phyloP scores from a whole-genome alignment of 768 basidiomycete genomes.

The Hericium coralloides region DNA sequence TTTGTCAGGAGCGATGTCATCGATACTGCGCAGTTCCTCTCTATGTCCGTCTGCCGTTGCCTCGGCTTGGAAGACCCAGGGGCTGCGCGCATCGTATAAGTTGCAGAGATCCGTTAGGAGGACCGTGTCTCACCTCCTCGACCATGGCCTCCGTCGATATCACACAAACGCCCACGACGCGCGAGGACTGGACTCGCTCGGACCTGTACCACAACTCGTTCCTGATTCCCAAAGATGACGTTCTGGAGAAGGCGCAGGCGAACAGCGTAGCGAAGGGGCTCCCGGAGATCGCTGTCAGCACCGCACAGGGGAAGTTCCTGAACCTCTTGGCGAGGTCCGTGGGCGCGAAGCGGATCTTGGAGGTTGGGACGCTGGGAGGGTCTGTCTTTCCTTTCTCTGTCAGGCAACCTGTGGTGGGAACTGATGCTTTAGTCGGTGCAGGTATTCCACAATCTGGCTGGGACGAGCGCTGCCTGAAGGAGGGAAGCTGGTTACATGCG shows the following conservation, averaged over 20 bases:
- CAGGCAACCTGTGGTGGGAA: background rate
- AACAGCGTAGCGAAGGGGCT: slow-evolving; percentile 35
- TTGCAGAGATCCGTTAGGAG: no score
- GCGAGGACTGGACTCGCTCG: slow-evolving; percentile 41
- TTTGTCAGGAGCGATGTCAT: no score
- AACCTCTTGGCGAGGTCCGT: slow-evolving; percentile 42
- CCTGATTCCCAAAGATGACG: slow-evolving; percentile 35
- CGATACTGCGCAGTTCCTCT: no score
- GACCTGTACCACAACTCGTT: slow-evolving; percentile 51
- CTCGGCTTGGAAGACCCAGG: no score
- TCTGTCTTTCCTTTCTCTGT: slow-evolving; percentile 17
- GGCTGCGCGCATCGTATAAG: no score
- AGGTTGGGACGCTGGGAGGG: slow-evolving; percentile 65
- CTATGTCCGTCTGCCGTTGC: no score
- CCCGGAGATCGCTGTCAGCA: slow-evolving; percentile 42
- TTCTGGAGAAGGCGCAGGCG: slow-evolving; percentile 32
- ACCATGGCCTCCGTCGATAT: slow-evolving; percentile 3
- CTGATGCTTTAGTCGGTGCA: slow-evolving; percentile 1
- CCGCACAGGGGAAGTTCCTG: slow-evolving; percentile 50
- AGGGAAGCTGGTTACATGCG: slow-evolving; percentile 38
- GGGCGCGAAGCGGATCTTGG: slow-evolving; percentile 47
- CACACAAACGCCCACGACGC: slow-evolving; percentile 9
- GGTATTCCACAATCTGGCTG: slow-evolving; percentile 29
- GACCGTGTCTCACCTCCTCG: no score
- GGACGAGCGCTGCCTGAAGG: slow-evolving; percentile 35